Base-by-base conservation (phyloP, 2,329 filamentous ascomycete species). In the Penicillium sp. region DNA sequence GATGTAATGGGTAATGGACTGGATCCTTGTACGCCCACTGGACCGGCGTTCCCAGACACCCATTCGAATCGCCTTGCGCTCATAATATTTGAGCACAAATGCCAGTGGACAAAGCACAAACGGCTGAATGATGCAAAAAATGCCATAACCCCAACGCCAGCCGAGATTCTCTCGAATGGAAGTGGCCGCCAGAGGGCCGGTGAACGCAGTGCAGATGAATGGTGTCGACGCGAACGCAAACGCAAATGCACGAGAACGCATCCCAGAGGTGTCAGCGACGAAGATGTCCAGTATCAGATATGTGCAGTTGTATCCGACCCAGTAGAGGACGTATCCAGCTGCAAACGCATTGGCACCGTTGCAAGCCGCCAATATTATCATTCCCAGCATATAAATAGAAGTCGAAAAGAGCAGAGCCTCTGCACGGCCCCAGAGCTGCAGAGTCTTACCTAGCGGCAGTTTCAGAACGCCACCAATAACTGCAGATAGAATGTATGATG, bases 291-390 rank as follows among this genome's bases (percentile, higher is more conserved):
- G 70, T 29, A 80, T 81, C 60, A 85, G 84, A 31, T 77, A 77
- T 4, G 88, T 74, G 4, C 82, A 84, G 33, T 81, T 77, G 57
- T 78, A 69, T 3, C 86, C 86, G 31, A 87, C 79, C 69, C 79
- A 80, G 67, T 86, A 88, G 53, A 89, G 81, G 0, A 87, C 82
- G 37, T 86, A 82, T 2, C 84, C 86, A 19, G 84, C 83, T 14
- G 85, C 83, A 66, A 86, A 90, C 1, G 81, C 83, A 64, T 83
- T 74, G 10, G 89, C 81, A 52, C 84, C 84, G 5, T 79, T 77
- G 70, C 85, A 88, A 1, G 78, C 76, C 1, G 88, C 86, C 68
- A 88, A 84, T 71, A 90, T 79, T 58, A 86, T 77, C 51, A 88
- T 75, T 13, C 81, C 80, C 0, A 81, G 49, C 0, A 80, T 73